Base-by-base conservation (phyloP, 2,329 filamentous ascomycete genomes). In the Arthrobotrys musiformis region DNA sequence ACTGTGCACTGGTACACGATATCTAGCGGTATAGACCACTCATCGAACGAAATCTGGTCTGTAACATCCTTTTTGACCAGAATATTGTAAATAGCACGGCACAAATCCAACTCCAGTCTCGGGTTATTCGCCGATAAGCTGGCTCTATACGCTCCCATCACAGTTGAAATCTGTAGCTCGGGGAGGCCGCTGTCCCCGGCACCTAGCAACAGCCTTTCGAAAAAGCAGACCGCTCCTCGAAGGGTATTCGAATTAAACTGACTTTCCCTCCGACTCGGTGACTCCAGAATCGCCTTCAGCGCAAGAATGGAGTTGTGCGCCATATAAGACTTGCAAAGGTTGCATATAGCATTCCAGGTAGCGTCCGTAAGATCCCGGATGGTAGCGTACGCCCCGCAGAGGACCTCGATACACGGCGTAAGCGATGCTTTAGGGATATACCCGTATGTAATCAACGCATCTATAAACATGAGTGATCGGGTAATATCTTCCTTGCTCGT, bases 281-380 rank as follows among this genome's bases (percentile, higher is more conserved):
- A 86, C 85, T 86, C 86, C 24, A 91, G 83, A 11, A 90, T 87
- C 68, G 90, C 88, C 33, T 93, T 85, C 22, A 93, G 83, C 24
- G 90, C 87, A 67, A 89, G 86, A 52, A 93, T 86, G 0, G 90
- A 90, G 37, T 88, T 88, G 78, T 92, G 90, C 19, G 91, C 91
- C 79, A 92, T 89, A 81, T 93, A 91, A 0, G 91, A 93, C 80
- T 86, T 89, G 84, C 90, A 90, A 0, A 94, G 85, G 79, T 92
- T 91, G 81, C 88, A 86, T 33, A 93, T 85, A 0, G 90, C 90
- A 77, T 89, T 88, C 91, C 91, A 93, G 2, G 91, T 87, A 44
- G 88, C 86, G 78, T 90, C 88, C 72, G 88, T 85, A 9, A 92
- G 85, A 52, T 84, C 85, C 11, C 85, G 84, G 1, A 93, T 88